Evolutionary conservation across 2,329 filamentous ascomycete species (phyloP).

Genomic region (Fonsecaea multimorphosa): DNA sequence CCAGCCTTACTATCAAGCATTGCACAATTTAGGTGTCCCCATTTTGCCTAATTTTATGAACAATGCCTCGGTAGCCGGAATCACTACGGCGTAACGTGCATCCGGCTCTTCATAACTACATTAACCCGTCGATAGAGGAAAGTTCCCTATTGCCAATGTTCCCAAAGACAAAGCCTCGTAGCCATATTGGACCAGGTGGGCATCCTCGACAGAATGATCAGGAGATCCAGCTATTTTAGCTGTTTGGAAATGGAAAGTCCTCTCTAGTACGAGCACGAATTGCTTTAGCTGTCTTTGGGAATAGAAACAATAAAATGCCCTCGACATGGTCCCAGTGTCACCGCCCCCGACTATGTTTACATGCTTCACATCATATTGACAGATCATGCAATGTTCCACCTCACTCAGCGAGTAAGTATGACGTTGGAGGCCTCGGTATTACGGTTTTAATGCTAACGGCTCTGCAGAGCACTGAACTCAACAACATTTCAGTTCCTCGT

Average conservation of each 20-base stretch:
- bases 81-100: not conserved
- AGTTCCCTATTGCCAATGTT: not conserved
- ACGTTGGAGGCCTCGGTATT: not conserved
- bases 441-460: not conserved
- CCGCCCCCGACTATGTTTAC: not conserved
- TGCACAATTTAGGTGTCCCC: not conserved
- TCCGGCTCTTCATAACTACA: not conserved
- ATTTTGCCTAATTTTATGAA: not conserved
- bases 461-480: not conserved
- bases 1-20: not conserved
- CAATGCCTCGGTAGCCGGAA: not conserved
- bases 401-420: not conserved
- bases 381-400: not conserved
- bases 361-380: not conserved
- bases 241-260: not conserved
- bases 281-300: not conserved
- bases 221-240: constrained; percentile 2
- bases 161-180: not conserved
- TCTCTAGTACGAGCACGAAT: not conserved
- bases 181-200: not conserved
- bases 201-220: not conserved
- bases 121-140: not conserved
- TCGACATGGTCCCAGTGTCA: not conserved
- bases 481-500: constrained; percentile 18
- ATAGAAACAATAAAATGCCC: not conserved